Percentiles rank a stretch among this genome's conserved stretches.
phyloP scores from a whole-genome alignment of 2,329 filamentous ascomycete species.

The Rhynchosporium agropyri region DNA sequence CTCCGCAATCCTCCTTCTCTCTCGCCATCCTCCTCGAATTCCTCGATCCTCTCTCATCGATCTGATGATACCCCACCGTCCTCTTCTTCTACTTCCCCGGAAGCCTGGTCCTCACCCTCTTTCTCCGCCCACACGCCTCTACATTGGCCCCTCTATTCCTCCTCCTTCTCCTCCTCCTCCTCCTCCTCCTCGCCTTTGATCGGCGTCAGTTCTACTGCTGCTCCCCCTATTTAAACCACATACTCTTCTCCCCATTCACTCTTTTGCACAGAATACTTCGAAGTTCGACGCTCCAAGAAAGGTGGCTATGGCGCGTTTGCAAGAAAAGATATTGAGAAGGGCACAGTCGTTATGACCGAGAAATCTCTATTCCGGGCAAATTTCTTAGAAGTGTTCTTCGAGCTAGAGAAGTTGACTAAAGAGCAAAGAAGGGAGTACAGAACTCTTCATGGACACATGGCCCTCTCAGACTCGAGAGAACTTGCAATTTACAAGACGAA shows the following conservation, averaged over 20 bases:
- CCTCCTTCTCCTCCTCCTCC: background rate
- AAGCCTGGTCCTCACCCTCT: background rate
- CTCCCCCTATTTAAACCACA: too few species aligned
- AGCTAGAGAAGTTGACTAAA: slow-evolving; percentile 29
- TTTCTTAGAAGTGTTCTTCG: slow-evolving; percentile 24
- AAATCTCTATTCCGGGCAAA: slow-evolving; percentile 34
- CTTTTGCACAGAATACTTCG: slow-evolving; percentile 38
- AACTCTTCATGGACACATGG: slow-evolving; percentile 28
- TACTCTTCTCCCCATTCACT: background rate
- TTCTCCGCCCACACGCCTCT: background rate
- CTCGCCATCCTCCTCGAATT: slow-evolving; percentile 6
- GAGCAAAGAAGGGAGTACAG: slow-evolving; percentile 32
- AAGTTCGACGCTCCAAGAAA: slow-evolving; percentile 35
- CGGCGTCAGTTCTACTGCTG: too few species aligned
- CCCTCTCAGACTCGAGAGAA: slow-evolving; percentile 22
- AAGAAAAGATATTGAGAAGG: slow-evolving; percentile 33
- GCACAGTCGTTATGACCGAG: slow-evolving; percentile 36
- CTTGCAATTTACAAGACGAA: slow-evolving; percentile 40
- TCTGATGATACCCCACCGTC: background rate
- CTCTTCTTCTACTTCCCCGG: slow-evolving; percentile 1
- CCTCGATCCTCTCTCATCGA: background rate
- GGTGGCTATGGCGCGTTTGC: slow-evolving; percentile 41
- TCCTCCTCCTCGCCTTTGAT: background rate
- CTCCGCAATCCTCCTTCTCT: background rate
- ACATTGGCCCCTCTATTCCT: too few species aligned